Evolutionary conservation across 805 yeast genomes (phyloP), one percentile per base, ranked within the genome.

Genomic region (Candida adriatica): DNA sequence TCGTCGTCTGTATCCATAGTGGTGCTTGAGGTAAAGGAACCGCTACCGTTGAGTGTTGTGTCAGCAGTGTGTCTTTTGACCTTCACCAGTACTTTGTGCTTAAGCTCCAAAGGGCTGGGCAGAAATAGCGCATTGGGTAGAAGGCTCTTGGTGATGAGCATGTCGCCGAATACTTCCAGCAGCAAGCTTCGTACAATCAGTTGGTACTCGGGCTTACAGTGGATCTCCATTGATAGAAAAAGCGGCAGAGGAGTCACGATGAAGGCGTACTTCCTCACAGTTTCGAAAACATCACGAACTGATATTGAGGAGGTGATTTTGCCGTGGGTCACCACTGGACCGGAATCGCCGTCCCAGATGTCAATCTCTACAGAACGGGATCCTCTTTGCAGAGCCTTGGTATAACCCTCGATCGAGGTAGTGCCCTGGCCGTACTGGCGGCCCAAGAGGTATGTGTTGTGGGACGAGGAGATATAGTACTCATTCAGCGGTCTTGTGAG

Each of bases 301-400:
- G 75, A 71, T 8, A 90, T 73, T 1, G 90, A 73, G 0, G 79
- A 66, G 0, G 97, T 85, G 40, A 92, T 73, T 0, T 95, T 75
- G 0, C 98, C 98, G 56, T 92, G 99, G 18, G 82, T 80, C 0
- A 92, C 96, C 0, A 84, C 72, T 0, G 98, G 98, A 0, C 80
- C 88, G 9, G 59, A 56, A 20, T 71, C 76, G 15, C 79, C 83
- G 59, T 90, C 95, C 98, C 98, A 92, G 14, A 92, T 66, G 55
- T 92, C 99, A 24, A 92, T 75, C 50, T 92, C 99, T n/a, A 92
- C 66, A 41, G 96, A 88, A 27, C 96, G 66, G 48, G 97, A 92
- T 2, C 98, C 97, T 33, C 87, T 71, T 52, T 87, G 96, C 29
- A 92, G 60, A 0, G 85, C 92, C 30, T 81, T 72, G 13, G 86